Percentiles rank a stretch among this genome's conserved stretches.
These are phyloP conservation scores for Diaporthe citriasiana DNA, from an alignment of 2,329 filamentous ascomycete genomes.

Conservation along the genomic window DNA sequence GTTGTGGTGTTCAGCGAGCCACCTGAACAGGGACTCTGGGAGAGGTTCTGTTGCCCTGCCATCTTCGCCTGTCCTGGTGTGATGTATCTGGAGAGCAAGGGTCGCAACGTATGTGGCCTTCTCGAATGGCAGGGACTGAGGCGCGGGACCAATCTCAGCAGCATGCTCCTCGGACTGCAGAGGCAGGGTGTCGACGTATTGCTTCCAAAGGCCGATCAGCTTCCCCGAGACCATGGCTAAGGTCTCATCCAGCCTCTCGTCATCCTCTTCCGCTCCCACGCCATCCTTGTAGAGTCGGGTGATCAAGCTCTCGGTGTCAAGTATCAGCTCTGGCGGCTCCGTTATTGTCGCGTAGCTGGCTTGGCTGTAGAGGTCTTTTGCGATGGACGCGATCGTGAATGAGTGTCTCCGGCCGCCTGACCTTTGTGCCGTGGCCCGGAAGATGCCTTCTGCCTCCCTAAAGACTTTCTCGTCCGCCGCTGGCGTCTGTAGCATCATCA, in stretches of 20 bases:
- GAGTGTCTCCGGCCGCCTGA: slow-evolving; percentile 61
- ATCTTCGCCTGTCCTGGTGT: slow-evolving; percentile 66
- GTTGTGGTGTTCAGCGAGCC: slow-evolving; percentile 83
- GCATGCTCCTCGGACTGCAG: slow-evolving; percentile 66
- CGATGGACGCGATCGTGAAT: slow-evolving; percentile 78
- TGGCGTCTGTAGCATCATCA: slow-evolving; percentile 69
- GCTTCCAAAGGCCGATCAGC: slow-evolving; percentile 69
- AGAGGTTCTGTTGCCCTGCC: slow-evolving; percentile 64
- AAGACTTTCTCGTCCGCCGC: slow-evolving; percentile 67
- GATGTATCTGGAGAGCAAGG: slow-evolving; percentile 83
- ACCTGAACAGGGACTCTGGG: slow-evolving; percentile 84
- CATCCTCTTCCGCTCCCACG: slow-evolving; percentile 68
- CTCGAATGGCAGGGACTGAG: slow-evolving; percentile 73
- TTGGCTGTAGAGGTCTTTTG: slow-evolving; percentile 76
- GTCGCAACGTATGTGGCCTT: slow-evolving; percentile 86
- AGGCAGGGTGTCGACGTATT: slow-evolving; percentile 64
- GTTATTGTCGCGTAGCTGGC: slow-evolving; percentile 71
- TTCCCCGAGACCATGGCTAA: slow-evolving; percentile 67
- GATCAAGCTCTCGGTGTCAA: slow-evolving; percentile 81
- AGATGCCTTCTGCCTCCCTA: slow-evolving; percentile 69
- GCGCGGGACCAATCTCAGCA: slow-evolving; percentile 75
- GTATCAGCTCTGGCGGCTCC: slow-evolving; percentile 79
- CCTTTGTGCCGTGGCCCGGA: slow-evolving; percentile 65
- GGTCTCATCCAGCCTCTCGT: slow-evolving; percentile 68
- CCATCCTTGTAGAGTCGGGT: slow-evolving; percentile 74